Percentiles rank a stretch among this genome's conserved stretches.
phyloP scores from a whole-genome alignment of 352 stramenopile species.

The Blastocystis sp. region DNA sequence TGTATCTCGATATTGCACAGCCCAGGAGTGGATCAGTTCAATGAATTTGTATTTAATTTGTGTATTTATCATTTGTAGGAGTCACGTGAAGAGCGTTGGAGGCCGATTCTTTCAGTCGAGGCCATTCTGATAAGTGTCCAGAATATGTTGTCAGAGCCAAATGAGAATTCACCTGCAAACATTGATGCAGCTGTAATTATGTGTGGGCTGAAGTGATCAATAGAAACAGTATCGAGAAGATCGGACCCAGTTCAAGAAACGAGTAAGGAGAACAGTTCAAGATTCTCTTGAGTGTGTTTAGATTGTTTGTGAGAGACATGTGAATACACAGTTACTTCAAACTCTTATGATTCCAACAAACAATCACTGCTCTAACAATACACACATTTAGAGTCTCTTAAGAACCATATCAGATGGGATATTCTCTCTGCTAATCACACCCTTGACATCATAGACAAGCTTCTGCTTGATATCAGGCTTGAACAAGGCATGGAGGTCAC shows the following conservation, averaged over 20 bases:
- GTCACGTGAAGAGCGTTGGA: conserved; percentile 65
- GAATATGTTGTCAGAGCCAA: conserved; percentile 97
- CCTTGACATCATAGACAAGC: conserved; percentile 14
- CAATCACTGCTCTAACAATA: background rate
- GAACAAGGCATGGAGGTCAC: conserved; percentile 5
- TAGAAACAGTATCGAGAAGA: conserved; percentile 82
- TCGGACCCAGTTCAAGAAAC: conserved; percentile 83
- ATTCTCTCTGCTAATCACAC: background rate
- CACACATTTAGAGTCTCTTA: background rate
- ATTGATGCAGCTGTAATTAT: conserved; percentile 91
- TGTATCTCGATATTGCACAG: conserved; percentile 99
- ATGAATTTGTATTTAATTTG: conserved; percentile 67
- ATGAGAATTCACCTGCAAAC: conserved; percentile 97
- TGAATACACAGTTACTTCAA: too few relatives aligned
- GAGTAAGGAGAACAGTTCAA: conserved; percentile 78
- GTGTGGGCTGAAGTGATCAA: conserved; percentile 60
- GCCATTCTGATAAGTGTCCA: conserved; percentile 89
- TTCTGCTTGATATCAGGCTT: background rate
- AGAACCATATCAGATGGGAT: conserved; percentile 8
- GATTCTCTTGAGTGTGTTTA: conserved; percentile 85
- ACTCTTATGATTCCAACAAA: background rate
- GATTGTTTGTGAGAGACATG: conserved; percentile 39
- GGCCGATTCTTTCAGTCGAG: conserved; percentile 69
- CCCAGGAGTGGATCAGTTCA: conserved; percentile 91
- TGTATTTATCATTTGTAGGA: background rate